A percentile compares a stretch with the other conserved stretches of the same genome.
Conservation (phyloP, 179 eudicot genomes). For the Carnegiea gigantea region DNA sequence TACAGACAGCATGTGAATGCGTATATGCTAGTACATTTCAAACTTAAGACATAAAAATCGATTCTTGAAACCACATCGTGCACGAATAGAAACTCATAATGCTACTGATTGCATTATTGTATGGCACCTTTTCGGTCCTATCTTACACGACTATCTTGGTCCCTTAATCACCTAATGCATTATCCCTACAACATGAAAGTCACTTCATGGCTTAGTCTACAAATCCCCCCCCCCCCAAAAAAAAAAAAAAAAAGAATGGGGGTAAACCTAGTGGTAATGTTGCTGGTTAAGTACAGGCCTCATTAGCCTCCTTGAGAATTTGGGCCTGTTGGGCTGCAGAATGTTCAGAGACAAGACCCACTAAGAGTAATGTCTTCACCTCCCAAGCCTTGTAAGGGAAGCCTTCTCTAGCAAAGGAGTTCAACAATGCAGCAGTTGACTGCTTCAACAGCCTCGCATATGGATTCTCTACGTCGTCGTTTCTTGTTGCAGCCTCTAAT, state of each 20-base stretch:
- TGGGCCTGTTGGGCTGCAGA: constrained; percentile 67
- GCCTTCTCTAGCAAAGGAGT: constrained; percentile 73
- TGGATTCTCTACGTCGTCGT: constrained; percentile 59
- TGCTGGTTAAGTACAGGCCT: constrained; percentile 42
- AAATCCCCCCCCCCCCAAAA: not conserved
- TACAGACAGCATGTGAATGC: too few relatives aligned
- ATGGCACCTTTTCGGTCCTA: too few relatives aligned
- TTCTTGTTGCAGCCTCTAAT: constrained; percentile 62
- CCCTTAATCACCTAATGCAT: not conserved
- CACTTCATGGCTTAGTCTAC: constrained; percentile 20
- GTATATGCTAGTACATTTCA: not conserved
- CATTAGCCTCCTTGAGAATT: constrained; percentile 55
- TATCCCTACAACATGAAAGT: constrained; percentile 23
- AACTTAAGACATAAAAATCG: too few relatives aligned
- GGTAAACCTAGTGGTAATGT: not conserved
- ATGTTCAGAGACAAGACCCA: constrained; percentile 58
- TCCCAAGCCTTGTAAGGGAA: constrained; percentile 80
- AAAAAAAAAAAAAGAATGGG: not conserved
- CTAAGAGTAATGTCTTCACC: constrained; percentile 57
- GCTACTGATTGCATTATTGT: too few relatives aligned
- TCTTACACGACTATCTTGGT: too few relatives aligned
- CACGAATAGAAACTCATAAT: too few relatives aligned
- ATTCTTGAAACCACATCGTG: too few relatives aligned
- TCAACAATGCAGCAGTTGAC: constrained; percentile 76
- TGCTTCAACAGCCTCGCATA: constrained; percentile 56